These are phyloP conservation scores for Lentinula novae-zelandiae DNA, from an alignment of 1,284 basidiomycete species.

Conservation along the genomic window DNA sequence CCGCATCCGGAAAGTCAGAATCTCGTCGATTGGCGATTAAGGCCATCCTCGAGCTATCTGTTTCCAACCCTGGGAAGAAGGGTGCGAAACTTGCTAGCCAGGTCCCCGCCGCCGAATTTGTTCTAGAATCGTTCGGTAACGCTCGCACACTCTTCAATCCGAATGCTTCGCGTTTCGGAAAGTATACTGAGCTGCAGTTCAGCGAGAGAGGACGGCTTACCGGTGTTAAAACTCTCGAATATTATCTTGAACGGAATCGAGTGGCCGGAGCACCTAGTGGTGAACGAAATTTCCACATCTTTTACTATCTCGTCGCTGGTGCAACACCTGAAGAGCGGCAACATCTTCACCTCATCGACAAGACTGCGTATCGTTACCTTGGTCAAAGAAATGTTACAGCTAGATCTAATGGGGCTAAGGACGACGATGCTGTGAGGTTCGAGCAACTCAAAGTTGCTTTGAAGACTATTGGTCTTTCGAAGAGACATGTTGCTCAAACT, in stretches of 20 bases:
- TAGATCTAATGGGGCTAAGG: constrained; percentile 43
- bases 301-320: constrained; percentile 93
- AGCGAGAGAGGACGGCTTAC: constrained; percentile 84
- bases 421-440: constrained; percentile 81
- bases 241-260: constrained; percentile 90
- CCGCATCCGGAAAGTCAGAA: constrained; percentile 92
- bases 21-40: constrained; percentile 88
- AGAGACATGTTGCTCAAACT: constrained; percentile 89
- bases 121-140: constrained; percentile 91
- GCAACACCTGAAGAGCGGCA: constrained; percentile 84
- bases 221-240: constrained; percentile 94
- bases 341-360: constrained; percentile 81
- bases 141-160: constrained; percentile 88
- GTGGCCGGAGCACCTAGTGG: constrained; percentile 79
- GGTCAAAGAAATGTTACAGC: constrained; percentile 52
- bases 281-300: constrained; percentile 95
- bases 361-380: constrained; percentile 80
- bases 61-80: constrained; percentile 90
- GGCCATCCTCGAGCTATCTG: constrained; percentile 83
- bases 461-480: constrained; percentile 90
- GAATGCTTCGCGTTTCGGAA: constrained; percentile 89
- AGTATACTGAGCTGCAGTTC: constrained; percentile 94
- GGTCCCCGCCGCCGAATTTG: constrained; percentile 91
- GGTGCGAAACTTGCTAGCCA: constrained; percentile 83
- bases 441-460: constrained; percentile 92